Evolutionary conservation across 2,329 filamentous ascomycete species (phyloP).

Genomic region (Hortaea sp.): DNA sequence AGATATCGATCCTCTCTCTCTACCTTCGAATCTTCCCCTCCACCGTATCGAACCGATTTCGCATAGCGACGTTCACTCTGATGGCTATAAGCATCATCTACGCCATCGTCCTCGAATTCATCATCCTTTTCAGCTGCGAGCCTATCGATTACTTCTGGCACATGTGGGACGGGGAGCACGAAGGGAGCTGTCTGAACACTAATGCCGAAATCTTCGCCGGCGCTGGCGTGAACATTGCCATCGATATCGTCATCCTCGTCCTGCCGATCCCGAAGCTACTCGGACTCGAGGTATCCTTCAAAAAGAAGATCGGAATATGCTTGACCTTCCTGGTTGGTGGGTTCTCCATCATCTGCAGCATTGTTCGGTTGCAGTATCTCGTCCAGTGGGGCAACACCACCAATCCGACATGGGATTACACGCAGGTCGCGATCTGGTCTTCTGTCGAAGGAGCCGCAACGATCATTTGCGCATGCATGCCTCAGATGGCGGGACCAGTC

Average conservation of each 20-base stretch:
- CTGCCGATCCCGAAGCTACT: conserved; percentile 11
- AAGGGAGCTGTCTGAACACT: conserved; percentile 11
- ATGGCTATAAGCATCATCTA: not conserved
- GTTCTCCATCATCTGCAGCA: conserved; percentile 1
- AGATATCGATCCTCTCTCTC: conserved; percentile 5
- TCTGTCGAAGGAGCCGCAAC: conserved; percentile 1
- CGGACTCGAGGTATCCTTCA: not conserved
- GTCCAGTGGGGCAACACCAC: not conserved
- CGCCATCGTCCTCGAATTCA: not conserved
- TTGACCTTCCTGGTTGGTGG: conserved; percentile 12
- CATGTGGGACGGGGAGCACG: conserved; percentile 1
- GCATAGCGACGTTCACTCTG: not conserved
- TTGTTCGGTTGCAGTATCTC: conserved; percentile 1
- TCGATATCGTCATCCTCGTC: conserved; percentile 13
- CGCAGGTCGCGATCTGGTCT: conserved; percentile 1
- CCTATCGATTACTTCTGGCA: conserved; percentile 2
- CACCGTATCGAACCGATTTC: conserved; percentile 1
- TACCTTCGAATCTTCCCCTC: conserved; percentile 8
- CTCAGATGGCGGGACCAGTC: not conserved
- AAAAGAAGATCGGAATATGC: conserved; percentile 13
- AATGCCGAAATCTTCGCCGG: conserved; percentile 11
- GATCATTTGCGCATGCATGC: conserved; percentile 6
- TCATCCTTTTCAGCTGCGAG: conserved; percentile 2
- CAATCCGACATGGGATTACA: conserved; percentile 3
- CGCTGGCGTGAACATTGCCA: conserved; percentile 11